Evolutionary conservation across 805 yeast species (phyloP), one percentile per base, ranked within the genome.

Genomic region (Kuraishia floccosa): DNA sequence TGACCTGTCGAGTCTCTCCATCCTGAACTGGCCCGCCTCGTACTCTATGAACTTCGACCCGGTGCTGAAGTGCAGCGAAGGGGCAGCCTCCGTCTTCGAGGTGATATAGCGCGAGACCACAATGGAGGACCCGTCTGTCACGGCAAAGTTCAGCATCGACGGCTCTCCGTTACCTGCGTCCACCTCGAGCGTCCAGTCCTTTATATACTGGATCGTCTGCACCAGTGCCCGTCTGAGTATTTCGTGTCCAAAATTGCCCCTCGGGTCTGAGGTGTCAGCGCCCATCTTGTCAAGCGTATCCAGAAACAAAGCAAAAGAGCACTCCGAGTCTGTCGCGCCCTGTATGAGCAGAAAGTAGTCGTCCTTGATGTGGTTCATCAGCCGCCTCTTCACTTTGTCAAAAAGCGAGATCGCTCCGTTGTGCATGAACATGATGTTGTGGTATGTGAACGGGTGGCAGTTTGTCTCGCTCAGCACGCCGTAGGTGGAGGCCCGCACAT

Each of bases 241-340:
- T 15, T 58, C 61, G 39, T 77, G 78, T 5, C 75, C 68, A 37
- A 71, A 66, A 17, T 62, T 49, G 4, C 66, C 64, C 2, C 57
- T 51, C 20, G 60, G 57, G 27, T 55, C 51, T 5, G 50, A 39
- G 0, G 95, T 87, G 44, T 87, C 80, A 41, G 61, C 67, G 1
- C 96, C 97, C 64, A 81, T 61, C 39, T 72, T 72, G 37, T 66
- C 70, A 33, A 89, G 56, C 9, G 84, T 73, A 45, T 89, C 93
- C 37, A 89, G 58, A 44, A 76, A 85, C 33, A 89, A 58, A 1
- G 96, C 96, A 66, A 87, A 89, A 30, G 89, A 80, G 57, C 96
- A 87, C 55, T 91, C 98, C 2, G 94, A 80, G 52, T 91, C 98
- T 1, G 98, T 91, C 18, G 93, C 74, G 2, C 98, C 98, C 50